Evolutionary conservation across 345 rosid genomes (phyloP).

Genomic region (Passiflora organensis): DNA sequence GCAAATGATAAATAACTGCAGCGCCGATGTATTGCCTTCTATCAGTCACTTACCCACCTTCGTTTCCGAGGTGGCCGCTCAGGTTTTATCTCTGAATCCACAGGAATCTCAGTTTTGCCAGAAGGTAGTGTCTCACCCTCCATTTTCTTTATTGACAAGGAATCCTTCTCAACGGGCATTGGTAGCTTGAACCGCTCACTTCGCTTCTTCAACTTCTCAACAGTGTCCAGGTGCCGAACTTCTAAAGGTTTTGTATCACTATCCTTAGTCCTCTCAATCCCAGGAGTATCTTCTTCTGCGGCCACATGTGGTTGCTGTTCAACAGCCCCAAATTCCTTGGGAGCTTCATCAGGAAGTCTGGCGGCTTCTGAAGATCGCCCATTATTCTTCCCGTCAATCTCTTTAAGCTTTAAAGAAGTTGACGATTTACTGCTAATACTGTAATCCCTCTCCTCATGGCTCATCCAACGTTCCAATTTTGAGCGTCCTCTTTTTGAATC

Average conservation of each 20-base stretch:
- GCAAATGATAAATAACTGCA: too few relatives aligned
- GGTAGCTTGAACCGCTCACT: slow-evolving; percentile 98
- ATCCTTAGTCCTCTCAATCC: slow-evolving; percentile 56
- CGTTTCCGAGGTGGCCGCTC: slow-evolving; percentile 90
- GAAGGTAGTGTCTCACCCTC: slow-evolving; percentile 55
- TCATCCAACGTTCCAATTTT: slow-evolving; percentile 89
- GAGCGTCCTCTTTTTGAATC: slow-evolving; percentile 81
- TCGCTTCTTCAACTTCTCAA: slow-evolving; percentile 95
- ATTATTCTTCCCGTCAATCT: slow-evolving; percentile 39
- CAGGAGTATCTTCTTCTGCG: slow-evolving; percentile 43
- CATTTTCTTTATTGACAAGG: slow-evolving; percentile 46
- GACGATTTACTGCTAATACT: slow-evolving; percentile 47
- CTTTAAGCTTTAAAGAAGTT: slow-evolving; percentile 58
- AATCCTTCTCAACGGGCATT: slow-evolving; percentile 73
- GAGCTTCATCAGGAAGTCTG: slow-evolving; percentile 30
- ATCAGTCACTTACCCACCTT: slow-evolving; percentile 70
- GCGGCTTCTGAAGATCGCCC: slow-evolving; percentile 36
- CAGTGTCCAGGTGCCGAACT: slow-evolving; percentile 77
- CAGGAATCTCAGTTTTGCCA: slow-evolving; percentile 47
- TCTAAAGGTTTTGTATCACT: slow-evolving; percentile 45
- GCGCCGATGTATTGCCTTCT: slow-evolving; percentile 11
- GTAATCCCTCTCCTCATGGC: slow-evolving; percentile 85
- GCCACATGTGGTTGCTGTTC: slow-evolving; percentile 33
- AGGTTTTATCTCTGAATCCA: slow-evolving; percentile 66
- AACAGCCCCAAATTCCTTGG: slow-evolving; percentile 30